A percentile compares a stretch with the other conserved stretches of the same genome.
These are phyloP conservation scores for Epichloe glyceriae DNA, from an alignment of 2,329 filamentous ascomycete species.

Conservation along the genomic window DNA sequence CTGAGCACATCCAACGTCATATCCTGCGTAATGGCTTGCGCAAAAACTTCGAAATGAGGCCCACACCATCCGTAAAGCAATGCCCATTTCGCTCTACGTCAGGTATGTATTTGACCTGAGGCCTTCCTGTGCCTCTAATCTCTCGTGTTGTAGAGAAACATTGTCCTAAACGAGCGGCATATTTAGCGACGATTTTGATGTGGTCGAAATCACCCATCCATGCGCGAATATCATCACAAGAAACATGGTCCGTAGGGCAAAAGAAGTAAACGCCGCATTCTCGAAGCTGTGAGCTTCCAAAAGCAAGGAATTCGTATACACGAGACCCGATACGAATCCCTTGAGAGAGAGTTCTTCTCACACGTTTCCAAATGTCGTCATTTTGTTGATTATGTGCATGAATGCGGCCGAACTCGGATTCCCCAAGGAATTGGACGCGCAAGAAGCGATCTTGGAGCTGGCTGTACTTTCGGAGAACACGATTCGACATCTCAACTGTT, in stretches of 20 bases:
- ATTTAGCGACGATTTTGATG: constrained; percentile 77
- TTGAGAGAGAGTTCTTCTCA: constrained; percentile 57
- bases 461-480: constrained; percentile 64
- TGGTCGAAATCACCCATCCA: constrained; percentile 81
- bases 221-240: constrained; percentile 61
- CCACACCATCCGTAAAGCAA: constrained; percentile 84
- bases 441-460: constrained; percentile 66
- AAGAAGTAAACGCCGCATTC: constrained; percentile 93
- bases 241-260: constrained; percentile 51
- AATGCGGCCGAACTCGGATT: constrained; percentile 51
- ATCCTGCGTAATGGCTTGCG: constrained; percentile 58
- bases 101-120: constrained; percentile 44
- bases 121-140: constrained; percentile 50
- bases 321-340: constrained; percentile 75
- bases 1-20: constrained; percentile 45
- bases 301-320: constrained; percentile 80
- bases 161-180: constrained; percentile 79
- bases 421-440: constrained; percentile 80
- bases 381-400: constrained; percentile 37
- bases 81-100: constrained; percentile 59
- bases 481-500: constrained; percentile 73
- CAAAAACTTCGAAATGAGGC: constrained; percentile 76
- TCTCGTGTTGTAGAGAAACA: constrained; percentile 89
- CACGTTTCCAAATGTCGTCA: constrained; percentile 60
- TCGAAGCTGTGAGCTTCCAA: constrained; percentile 88